phyloP scores from a whole-genome alignment of 495 filamentous ascomycete genomes.

The Penicillium egyptiacum region DNA sequence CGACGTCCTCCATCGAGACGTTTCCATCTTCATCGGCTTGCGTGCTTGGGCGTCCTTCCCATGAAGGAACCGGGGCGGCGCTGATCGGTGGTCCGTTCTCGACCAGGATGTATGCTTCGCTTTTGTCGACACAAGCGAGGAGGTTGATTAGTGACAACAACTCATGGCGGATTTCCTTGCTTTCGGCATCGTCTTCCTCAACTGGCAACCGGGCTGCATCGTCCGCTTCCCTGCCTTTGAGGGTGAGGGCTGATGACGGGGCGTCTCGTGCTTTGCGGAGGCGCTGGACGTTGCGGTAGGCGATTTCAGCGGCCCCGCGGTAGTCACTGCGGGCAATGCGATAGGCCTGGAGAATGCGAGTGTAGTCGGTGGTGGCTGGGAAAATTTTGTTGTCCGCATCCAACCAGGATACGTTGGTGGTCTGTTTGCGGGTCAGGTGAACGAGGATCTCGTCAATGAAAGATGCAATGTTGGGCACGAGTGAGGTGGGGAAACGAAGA shows the following conservation, averaged over 20 bases:
- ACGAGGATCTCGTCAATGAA: slow-evolving; percentile 75
- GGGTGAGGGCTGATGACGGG: slow-evolving; percentile 45
- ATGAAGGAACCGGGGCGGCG: slow-evolving; percentile 9
- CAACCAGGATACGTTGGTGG: slow-evolving; percentile 35
- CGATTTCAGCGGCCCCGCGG: slow-evolving; percentile 79
- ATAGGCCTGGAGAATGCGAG: slow-evolving; percentile 85
- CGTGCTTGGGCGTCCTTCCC: slow-evolving; percentile 23
- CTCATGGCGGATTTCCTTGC: slow-evolving; percentile 56
- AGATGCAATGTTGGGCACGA: slow-evolving; percentile 69
- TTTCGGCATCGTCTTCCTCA: slow-evolving; percentile 54
- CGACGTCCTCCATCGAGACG: slow-evolving; percentile 44
- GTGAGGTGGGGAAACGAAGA: slow-evolving; percentile 61
- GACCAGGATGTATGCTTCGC: slow-evolving; percentile 71
- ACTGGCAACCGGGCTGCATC: slow-evolving; percentile 53
- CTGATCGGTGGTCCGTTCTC: slow-evolving; percentile 37
- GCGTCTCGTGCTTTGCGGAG: slow-evolving; percentile 51
- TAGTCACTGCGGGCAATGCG: slow-evolving; percentile 80
- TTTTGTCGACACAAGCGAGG: slow-evolving; percentile 74
- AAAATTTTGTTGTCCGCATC: slow-evolving; percentile 34
- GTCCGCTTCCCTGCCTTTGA: slow-evolving; percentile 43
- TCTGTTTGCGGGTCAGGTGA: slow-evolving; percentile 47
- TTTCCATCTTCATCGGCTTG: slow-evolving; percentile 45
- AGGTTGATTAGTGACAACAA: slow-evolving; percentile 88
- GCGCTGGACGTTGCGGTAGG: slow-evolving; percentile 64
- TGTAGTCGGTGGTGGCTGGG: slow-evolving; percentile 53